phyloP scores from a whole-genome alignment of 1,139 yeast genomes.

The Magnusiomyces suaveolens region DNA sequence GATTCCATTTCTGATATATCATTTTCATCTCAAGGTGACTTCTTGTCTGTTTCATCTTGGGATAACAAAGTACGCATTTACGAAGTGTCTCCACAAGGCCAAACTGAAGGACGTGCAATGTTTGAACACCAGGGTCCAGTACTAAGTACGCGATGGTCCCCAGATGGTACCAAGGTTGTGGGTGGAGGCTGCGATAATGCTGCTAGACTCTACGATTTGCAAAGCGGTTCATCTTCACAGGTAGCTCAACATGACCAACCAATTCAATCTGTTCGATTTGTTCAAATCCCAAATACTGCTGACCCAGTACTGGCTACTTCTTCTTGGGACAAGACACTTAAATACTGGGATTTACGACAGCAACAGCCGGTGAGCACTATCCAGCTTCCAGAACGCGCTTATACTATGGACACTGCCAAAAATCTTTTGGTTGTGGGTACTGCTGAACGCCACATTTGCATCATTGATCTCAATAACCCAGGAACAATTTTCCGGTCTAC shows the following conservation, averaged over 20 bases:
- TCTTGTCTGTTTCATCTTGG: conserved; percentile 81
- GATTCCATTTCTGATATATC: conserved; percentile 82
- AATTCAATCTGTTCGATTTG: conserved; percentile 64
- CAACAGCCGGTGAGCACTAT: conserved; percentile 78
- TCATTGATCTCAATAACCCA: conserved; percentile 71
- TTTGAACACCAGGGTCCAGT: conserved; percentile 90
- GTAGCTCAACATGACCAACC: conserved; percentile 83
- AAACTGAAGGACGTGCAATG: conserved; percentile 75
- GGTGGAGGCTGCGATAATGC: conserved; percentile 93
- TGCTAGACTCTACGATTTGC: conserved; percentile 74
- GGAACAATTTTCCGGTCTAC: conserved; percentile 67
- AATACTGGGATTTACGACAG: conserved; percentile 88
- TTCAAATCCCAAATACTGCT: conserved; percentile 61
- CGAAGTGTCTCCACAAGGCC: conserved; percentile 60
- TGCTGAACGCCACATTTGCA: conserved; percentile 75
- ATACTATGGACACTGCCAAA: conserved; percentile 76
- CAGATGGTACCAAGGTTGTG: conserved; percentile 78
- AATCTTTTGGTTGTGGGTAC: conserved; percentile 83
- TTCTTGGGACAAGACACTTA: conserved; percentile 92
- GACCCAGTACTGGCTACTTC: conserved; percentile 84
- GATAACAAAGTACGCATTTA: conserved; percentile 90
- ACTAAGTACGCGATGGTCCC: conserved; percentile 68
- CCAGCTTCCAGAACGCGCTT: conserved; percentile 81
- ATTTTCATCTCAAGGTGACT: conserved; percentile 84
- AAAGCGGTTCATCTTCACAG: conserved; percentile 71